phyloP scores from a whole-genome alignment of 2,329 filamentous ascomycete species.

The Colletotrichum shisoi region DNA sequence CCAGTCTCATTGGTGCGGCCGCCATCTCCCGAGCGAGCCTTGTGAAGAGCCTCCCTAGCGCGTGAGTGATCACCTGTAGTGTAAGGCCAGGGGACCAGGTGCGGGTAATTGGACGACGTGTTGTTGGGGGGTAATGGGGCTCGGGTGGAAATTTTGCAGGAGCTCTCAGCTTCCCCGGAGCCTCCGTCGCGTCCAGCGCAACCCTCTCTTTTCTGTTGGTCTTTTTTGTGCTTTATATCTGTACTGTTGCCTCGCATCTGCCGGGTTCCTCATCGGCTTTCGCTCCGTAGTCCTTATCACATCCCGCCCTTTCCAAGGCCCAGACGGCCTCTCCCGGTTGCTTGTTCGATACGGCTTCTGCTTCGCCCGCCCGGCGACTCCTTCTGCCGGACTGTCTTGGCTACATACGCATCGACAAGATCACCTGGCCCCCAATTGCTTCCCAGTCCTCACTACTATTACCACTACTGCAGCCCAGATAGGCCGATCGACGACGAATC shows the following conservation, averaged over 20 bases:
- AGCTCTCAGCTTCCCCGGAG: constrained; percentile 35
- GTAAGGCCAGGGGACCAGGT: constrained; percentile 9
- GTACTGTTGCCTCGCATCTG: constrained; percentile 20
- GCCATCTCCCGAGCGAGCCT: constrained; percentile 8
- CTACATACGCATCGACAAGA: constrained; percentile 23
- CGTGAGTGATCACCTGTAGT: constrained; percentile 27
- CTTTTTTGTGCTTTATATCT: constrained; percentile 17
- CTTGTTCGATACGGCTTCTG: constrained; percentile 16
- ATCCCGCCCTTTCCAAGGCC: background rate
- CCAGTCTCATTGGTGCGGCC: constrained; percentile 29
- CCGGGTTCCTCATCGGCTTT: constrained; percentile 6
- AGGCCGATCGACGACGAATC: constrained; percentile 12
- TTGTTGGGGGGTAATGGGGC: constrained; percentile 30
- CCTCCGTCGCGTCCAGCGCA: constrained; percentile 25
- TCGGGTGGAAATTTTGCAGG: constrained; percentile 36
- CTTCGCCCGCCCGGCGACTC: constrained; percentile 23
- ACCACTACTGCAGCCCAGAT: constrained; percentile 20
- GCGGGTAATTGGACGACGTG: constrained; percentile 26
- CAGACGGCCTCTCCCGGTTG: constrained; percentile 28
- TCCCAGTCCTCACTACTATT: constrained; percentile 24
- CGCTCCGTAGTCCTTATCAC: background rate
- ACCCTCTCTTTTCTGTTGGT: background rate
- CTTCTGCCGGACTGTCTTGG: constrained; percentile 34
- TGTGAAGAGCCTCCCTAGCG: constrained; percentile 29
- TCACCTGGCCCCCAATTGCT: background rate